phyloP scores from a whole-genome alignment of 768 basidiomycete species.

The Leccinum variicolor region DNA sequence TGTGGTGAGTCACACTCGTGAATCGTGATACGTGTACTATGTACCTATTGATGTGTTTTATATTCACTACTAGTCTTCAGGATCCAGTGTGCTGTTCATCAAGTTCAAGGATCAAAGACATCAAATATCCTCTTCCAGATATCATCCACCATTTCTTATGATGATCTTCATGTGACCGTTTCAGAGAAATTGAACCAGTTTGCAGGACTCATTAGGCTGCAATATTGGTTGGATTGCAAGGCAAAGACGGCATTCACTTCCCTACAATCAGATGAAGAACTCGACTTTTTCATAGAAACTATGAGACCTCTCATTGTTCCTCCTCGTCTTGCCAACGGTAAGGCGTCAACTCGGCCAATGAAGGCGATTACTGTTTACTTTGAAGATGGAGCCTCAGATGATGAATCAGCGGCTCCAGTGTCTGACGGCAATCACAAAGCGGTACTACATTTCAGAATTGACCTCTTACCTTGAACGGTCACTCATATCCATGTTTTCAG shows the following conservation, averaged over 20 bases:
- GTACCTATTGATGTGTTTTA: too few species aligned
- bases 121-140: background rate
- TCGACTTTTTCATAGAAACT: background rate
- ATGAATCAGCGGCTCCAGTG: too few species aligned
- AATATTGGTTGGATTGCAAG: conserved; percentile 5
- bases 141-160: background rate
- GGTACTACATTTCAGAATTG: too few species aligned
- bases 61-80: too few species aligned
- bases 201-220: background rate
- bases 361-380: background rate
- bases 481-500: too few species aligned
- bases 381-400: background rate
- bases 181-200: background rate
- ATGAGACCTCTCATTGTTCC: background rate
- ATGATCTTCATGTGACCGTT: background rate
- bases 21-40: too few species aligned
- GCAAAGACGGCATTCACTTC: background rate
- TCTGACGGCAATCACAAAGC: too few species aligned
- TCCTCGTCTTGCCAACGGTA: background rate
- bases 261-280: background rate
- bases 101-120: too few species aligned
- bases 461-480: too few species aligned
- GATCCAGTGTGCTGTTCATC: too few species aligned
- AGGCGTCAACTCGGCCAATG: background rate
- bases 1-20: too few species aligned